Base-by-base conservation (phyloP, 257 asterid species). In the Misopates orontium region DNA sequence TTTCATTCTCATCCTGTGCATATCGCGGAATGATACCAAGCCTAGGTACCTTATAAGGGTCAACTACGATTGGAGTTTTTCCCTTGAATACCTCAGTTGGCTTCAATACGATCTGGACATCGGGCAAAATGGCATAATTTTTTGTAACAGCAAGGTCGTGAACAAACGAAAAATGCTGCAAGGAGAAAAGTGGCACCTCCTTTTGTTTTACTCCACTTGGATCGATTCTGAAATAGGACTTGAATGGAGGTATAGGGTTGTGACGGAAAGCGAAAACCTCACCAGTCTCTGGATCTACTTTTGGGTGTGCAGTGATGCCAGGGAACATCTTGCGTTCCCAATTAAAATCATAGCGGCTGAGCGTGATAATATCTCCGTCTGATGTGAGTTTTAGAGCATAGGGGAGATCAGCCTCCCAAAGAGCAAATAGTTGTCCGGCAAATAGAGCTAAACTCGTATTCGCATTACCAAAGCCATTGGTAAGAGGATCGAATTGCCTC, bases 221-320 rank as follows among this genome's bases (percentile, higher is more conserved):
- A 10, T 71, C 45, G 73, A 88, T 60, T 20, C 79, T 64, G 61
- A 88, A 88, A 20, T 58, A 80, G 0, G 66, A 62, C 15, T 84
- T 19, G 32, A 75, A 88, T 0, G 96, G 96, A 17, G 68, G 77
- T 2, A 54, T 49, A 42, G 78, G 58, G 2, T 80, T 78, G 72
- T 80, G 74, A 31, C 90, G 71, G 70, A 80, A 88, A 0, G 91
- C 91, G 31, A 85, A 88, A 3, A 80, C 73, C 68, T 88, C 94
- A 0, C 75, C 71, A 7, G 87, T 77, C 0, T 77, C 80, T 0
- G 72, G 50, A n/a, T 82, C 95, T 6, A 72, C 64, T 74, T 88
- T 88, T 4, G 95, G 91, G 58, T 88, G 96, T 3, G 96, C 95
- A 0, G 95, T 88, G 91, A 88, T 87, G 49, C 82, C 72, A 64